These are phyloP conservation scores for Puccinellia tenuiflora DNA, from an alignment of 176 grass and related monocot genomes.

Conservation along the genomic window DNA sequence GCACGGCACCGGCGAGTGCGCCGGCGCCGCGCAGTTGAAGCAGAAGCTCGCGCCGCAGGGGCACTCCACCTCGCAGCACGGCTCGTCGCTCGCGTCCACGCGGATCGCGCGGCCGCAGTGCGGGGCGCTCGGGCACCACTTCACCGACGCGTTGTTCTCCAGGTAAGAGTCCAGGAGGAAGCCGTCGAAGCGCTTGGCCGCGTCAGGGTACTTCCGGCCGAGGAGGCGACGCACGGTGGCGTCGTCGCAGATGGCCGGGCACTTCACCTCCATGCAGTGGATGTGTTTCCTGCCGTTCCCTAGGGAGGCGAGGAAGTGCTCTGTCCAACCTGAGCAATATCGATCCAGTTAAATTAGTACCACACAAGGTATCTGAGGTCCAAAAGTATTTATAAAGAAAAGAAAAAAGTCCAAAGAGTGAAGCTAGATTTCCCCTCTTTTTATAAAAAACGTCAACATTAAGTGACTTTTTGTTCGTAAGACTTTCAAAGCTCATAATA, in stretches of 20 bases:
- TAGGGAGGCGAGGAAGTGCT: background rate
- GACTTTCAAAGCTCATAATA: background rate
- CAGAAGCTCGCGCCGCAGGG: constrained; percentile 5
- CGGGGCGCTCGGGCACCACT: constrained; percentile 4
- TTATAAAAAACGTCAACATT: background rate
- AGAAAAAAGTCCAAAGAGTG: no score
- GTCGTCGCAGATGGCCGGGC: constrained; percentile 2
- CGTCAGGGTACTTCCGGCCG: background rate
- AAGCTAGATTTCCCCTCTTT: background rate
- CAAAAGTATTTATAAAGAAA: no score
- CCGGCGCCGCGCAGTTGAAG: constrained; percentile 1
- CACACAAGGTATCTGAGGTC: background rate
- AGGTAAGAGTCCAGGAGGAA: background rate
- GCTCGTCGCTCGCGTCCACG: background rate
- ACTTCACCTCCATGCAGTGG: constrained; percentile 8
- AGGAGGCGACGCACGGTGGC: background rate
- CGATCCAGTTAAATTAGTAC: background rate
- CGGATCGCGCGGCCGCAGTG: constrained; percentile 10
- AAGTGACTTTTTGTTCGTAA: background rate
- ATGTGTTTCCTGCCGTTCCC: background rate
- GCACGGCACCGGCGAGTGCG: background rate
- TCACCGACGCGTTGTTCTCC: background rate
- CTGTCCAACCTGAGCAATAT: background rate
- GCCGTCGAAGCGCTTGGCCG: background rate
- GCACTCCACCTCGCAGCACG: constrained; percentile 1